Percentiles rank a stretch among this genome's conserved stretches.
phyloP scores from a whole-genome alignment of 176 grass and related monocot genomes.

The Microstegium vimineum region DNA sequence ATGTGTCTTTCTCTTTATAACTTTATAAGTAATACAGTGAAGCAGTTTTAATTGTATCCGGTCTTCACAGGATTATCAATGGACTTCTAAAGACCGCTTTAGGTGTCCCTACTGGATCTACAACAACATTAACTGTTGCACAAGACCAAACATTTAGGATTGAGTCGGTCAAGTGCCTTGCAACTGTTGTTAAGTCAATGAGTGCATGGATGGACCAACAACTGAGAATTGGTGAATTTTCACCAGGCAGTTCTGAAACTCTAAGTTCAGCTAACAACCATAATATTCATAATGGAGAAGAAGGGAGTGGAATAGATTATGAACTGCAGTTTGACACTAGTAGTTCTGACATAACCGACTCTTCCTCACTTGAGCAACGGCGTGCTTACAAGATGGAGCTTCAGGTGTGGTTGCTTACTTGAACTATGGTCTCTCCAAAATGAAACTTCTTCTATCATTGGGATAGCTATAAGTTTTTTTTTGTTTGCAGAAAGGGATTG shows the following conservation, averaged over 20 bases:
- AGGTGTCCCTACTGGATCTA: constrained; percentile 81
- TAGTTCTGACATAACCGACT: constrained; percentile 65
- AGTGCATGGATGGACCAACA: constrained; percentile 92
- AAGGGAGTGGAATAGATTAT: constrained; percentile 63
- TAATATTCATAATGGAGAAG: constrained; percentile 64
- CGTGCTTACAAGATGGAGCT: constrained; percentile 90
- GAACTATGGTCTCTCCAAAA: not conserved
- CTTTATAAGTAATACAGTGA: constrained; percentile 40
- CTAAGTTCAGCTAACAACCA: constrained; percentile 48
- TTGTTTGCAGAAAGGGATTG: constrained; percentile 76
- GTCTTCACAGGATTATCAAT: constrained; percentile 82
- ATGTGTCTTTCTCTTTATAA: constrained; percentile 3
- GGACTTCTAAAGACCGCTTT: constrained; percentile 90
- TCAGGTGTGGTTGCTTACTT: constrained; percentile 55
- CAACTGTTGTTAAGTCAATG: constrained; percentile 73
- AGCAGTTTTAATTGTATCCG: constrained; percentile 43
- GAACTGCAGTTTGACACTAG: constrained; percentile 57
- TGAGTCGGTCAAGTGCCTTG: constrained; percentile 91
- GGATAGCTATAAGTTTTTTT: constrained; percentile 22
- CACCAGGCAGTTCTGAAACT: constrained; percentile 41
- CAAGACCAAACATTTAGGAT: constrained; percentile 91
- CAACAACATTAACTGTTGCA: constrained; percentile 68
- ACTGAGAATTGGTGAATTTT: constrained; percentile 78
- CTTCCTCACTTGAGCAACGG: constrained; percentile 78
- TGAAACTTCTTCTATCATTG: not conserved